Evolutionary conservation across 306 rosid genomes (phyloP).

Genomic region (Sphenostylis stenocarpa): DNA sequence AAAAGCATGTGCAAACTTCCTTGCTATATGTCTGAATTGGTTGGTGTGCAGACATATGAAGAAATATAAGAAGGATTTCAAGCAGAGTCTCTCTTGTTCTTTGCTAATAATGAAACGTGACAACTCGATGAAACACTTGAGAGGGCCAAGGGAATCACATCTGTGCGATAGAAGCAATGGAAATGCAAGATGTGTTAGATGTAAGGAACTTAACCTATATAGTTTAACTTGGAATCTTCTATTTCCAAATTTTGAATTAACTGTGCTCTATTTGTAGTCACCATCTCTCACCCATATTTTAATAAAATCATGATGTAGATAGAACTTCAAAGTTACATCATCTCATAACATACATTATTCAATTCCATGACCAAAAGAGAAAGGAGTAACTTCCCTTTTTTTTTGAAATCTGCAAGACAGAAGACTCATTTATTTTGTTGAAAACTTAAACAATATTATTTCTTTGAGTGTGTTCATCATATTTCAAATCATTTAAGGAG

Average conservation of each 20-base stretch:
- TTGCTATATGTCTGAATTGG: not conserved
- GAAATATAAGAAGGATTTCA: conserved; percentile 53
- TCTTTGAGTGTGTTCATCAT: not conserved
- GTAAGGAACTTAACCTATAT: conserved; percentile 55
- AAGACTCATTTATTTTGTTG: not conserved
- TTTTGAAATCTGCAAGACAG: not conserved
- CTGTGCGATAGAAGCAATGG: not conserved
- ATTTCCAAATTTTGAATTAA: not conserved
- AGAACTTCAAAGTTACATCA: not conserved
- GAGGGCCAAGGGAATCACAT: conserved; percentile 42
- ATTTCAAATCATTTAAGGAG: conserved; percentile 10
- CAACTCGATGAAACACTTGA: conserved; percentile 41
- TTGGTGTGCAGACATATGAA: conserved; percentile 58
- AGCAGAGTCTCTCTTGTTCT: conserved; percentile 48
- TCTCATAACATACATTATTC: not conserved
- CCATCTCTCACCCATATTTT: not conserved
- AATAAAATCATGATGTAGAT: not conserved
- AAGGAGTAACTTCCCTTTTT: not conserved
- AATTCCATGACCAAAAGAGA: not conserved
- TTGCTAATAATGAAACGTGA: conserved; percentile 51
- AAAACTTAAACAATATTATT: not conserved
- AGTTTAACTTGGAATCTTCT: not conserved
- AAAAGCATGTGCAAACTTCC: not conserved
- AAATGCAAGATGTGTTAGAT: conserved; percentile 21
- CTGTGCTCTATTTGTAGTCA: not conserved